phyloP scores from a whole-genome alignment of 192 early-diverging fungal species.

The Backusella tarrabulga region DNA sequence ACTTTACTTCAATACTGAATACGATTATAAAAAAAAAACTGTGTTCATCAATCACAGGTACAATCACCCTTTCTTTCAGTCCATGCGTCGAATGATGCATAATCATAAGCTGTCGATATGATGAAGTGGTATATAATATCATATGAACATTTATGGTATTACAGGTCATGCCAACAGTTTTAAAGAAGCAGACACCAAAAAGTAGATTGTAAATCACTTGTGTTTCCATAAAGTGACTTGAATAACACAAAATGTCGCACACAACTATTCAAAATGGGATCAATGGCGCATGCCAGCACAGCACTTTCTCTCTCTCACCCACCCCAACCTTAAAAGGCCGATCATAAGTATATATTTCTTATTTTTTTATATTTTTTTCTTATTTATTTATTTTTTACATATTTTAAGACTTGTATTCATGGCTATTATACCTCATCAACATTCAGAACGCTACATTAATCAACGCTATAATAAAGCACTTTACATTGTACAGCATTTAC shows the following conservation, averaged over 20 bases:
- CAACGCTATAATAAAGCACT: conserved; percentile 37
- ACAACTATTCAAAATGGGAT: conserved; percentile 1
- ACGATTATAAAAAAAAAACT: too few relatives aligned
- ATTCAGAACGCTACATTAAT: conserved; percentile 29
- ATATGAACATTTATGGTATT: not conserved
- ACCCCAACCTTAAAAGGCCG: not conserved
- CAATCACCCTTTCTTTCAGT: too few relatives aligned
- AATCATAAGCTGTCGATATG: too few relatives aligned
- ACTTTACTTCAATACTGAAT: too few relatives aligned
- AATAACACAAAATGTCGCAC: not conserved
- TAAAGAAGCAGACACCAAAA: not conserved
- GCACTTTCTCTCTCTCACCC: not conserved
- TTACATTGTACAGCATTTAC: conserved; percentile 35
- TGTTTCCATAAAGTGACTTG: not conserved
- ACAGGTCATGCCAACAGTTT: not conserved
- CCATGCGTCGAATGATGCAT: too few relatives aligned
- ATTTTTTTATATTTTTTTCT: not conserved
- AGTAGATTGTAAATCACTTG: not conserved
- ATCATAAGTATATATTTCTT: not conserved
- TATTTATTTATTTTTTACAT: not conserved
- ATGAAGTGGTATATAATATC: not conserved
- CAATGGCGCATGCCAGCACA: not conserved
- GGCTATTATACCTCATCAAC: conserved; percentile 12
- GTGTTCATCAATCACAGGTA: too few relatives aligned
- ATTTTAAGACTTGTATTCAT: not conserved